Evolutionary conservation across 2,329 filamentous ascomycete genomes (phyloP).

Genomic region (Pseudopithomyces chartarum): DNA sequence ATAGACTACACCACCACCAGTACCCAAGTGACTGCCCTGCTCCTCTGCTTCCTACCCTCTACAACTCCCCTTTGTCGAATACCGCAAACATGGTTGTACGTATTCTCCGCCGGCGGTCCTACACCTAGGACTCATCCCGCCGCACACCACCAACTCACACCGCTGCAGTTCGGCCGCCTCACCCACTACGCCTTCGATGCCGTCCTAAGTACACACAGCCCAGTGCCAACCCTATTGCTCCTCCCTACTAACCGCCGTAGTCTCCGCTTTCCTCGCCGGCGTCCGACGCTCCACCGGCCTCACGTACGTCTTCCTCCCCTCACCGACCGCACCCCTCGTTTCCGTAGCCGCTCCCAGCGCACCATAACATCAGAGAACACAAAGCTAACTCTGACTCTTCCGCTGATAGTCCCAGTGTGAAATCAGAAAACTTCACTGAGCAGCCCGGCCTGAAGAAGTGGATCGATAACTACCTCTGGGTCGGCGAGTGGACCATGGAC

Average conservation of each 20-base stretch:
- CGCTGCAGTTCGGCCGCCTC: conserved; percentile 84
- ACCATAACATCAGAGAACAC: background rate
- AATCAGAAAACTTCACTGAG: conserved; percentile 82
- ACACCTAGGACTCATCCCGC: conserved; percentile 17
- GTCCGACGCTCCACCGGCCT: conserved; percentile 97
- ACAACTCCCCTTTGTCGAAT: background rate
- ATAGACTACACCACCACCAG: conserved; percentile 5
- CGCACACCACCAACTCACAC: conserved; percentile 55
- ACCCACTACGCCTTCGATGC: conserved; percentile 97
- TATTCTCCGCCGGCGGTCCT: conserved; percentile 19
- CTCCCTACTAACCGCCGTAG: conserved; percentile 51
- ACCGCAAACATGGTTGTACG: conserved; percentile 45
- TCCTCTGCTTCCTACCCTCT: background rate
- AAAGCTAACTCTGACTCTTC: conserved; percentile 52
- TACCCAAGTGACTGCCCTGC: background rate
- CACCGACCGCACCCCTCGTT: conserved; percentile 17
- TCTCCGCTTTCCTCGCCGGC: conserved; percentile 94
- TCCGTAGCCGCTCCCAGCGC: background rate
- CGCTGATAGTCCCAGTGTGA: conserved; percentile 72
- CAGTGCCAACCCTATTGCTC: conserved; percentile 8
- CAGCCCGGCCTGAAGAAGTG: conserved; percentile 84
- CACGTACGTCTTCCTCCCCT: conserved; percentile 70
- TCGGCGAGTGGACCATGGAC: conserved; percentile 98
- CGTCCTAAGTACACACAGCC: conserved; percentile 72
- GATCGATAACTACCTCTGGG: conserved; percentile 90